Base-by-base conservation (phyloP, 2,329 filamentous ascomycete genomes). In the Fusarium tanahbumbuense region DNA sequence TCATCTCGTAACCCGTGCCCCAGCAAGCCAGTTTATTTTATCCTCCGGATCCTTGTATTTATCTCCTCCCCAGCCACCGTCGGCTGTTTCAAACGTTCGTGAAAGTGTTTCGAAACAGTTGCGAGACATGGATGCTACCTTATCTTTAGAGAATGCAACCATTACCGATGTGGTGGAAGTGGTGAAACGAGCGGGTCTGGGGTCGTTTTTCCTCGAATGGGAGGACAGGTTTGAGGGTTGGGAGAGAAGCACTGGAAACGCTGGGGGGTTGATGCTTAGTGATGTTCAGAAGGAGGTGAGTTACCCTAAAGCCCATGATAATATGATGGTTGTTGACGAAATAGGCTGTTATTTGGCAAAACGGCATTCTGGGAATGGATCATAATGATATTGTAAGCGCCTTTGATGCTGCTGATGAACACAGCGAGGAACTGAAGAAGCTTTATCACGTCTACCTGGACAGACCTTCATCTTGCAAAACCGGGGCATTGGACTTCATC, bases 21-120 rank as follows among this genome's bases (percentile, higher is more conserved):
- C 69, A 6, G 56, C 34, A 2, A 30, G 72, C 30, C 76, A 80
- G 45, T 79, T 74, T 6, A 76, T 83, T 6, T 54, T 84, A 9
- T 77, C 79, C 23, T 84, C 82, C 0, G 83, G 83, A 8, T 80
- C 81, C 6, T 67, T 85, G 2, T 78, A 80, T 49, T 66, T 85
- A 0, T 84, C 83, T 0, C 79, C 81, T 0, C 83, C 83, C 18
- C 76, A 82, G 18, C 79, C 82, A 8, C 15, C 27, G 2, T 16
- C 25, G 0, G 6, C 27, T 0, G 46, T 49, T 7, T 42, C 3
- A 16, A 40, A n/a, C 4, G 4, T 66, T 2, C 47, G 41, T 1
- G 30, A 48, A 1, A 41, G 7, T 3, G 10, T 65, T 28, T 47
- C 20, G 34, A 37, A 50, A 22, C 20, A 57, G 8, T 12, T 55